These are phyloP conservation scores for Wickerhamomyces bovis DNA, from an alignment of 805 yeast genomes.

Conservation along the genomic window DNA sequence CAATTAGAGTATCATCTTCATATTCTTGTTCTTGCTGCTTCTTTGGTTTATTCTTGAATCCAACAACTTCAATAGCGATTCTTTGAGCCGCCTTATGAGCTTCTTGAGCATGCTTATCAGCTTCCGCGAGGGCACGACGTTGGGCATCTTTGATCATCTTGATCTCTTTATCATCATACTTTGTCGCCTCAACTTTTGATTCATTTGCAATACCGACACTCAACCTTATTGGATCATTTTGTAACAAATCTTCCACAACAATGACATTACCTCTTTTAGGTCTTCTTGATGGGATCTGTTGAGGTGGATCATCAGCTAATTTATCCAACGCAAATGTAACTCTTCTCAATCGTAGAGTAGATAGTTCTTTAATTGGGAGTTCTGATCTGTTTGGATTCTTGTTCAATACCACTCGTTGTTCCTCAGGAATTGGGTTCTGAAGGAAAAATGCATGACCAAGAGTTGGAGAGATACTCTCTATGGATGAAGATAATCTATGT, in stretches of 20 bases:
- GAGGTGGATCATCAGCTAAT: slow-evolving; percentile 80
- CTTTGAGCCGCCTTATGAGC: slow-evolving; percentile 69
- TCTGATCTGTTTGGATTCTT: slow-evolving; percentile 36
- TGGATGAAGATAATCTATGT: slow-evolving; percentile 5
- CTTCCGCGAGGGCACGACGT: slow-evolving; percentile 46
- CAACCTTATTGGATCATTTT: slow-evolving; percentile 51
- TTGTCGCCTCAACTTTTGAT: slow-evolving; percentile 21
- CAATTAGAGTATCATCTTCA: slow-evolving; percentile 19
- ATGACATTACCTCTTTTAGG: slow-evolving; percentile 78
- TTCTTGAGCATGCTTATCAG: slow-evolving; percentile 68
- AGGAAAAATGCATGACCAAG: slow-evolving; percentile 5
- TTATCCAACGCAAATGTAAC: slow-evolving; percentile 77
- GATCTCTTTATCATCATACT: slow-evolving; percentile 35
- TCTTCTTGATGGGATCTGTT: slow-evolving; percentile 82
- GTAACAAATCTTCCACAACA: slow-evolving; percentile 59
- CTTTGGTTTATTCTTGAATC: slow-evolving; percentile 28
- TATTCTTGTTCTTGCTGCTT: slow-evolving; percentile 14
- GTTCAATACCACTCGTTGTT: slow-evolving; percentile 36
- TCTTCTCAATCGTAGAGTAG: slow-evolving; percentile 41
- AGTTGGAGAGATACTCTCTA: slow-evolving; percentile 14
- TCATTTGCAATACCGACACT: slow-evolving; percentile 62
- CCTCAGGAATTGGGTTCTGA: background rate
- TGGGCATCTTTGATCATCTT: slow-evolving; percentile 56
- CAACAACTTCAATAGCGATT: slow-evolving; percentile 59
- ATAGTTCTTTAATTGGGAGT: slow-evolving; percentile 26